A percentile compares a stretch with the other conserved stretches of the same genome.
Conservation (phyloP, 495 filamentous ascomycete species). For the Penicillium odoratum region DNA sequence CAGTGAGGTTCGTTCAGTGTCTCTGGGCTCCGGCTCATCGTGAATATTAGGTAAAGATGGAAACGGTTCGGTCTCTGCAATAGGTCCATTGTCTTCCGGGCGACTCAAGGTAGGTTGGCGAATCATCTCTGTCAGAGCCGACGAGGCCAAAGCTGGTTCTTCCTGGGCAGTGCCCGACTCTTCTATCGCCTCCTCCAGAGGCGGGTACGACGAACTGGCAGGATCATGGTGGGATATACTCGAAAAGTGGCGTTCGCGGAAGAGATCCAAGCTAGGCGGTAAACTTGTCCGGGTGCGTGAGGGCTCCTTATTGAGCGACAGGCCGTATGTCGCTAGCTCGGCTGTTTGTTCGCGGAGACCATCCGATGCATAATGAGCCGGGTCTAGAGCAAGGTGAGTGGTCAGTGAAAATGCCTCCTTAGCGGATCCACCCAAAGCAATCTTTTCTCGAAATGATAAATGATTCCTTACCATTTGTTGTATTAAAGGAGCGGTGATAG, state of each 20-base stretch:
- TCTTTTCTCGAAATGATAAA: neutral
- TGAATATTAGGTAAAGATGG: constrained; percentile 20
- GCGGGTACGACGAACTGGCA: constrained; percentile 13
- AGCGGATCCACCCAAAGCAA: neutral
- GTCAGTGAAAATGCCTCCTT: constrained; percentile 28
- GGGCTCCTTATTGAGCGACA: constrained; percentile 53
- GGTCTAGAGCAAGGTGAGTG: constrained; percentile 52
- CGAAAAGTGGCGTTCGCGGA: constrained; percentile 19
- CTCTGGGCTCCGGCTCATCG: constrained; percentile 22
- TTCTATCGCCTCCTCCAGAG: constrained; percentile 12
- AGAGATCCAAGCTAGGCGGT: constrained; percentile 40
- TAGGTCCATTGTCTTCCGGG: constrained; percentile 25
- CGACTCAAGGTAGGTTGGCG: constrained; percentile 49
- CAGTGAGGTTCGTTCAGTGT: constrained; percentile 46
- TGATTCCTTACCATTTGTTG: constrained; percentile 54
- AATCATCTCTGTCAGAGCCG: constrained; percentile 65
- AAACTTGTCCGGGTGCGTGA: constrained; percentile 35
- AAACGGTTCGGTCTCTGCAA: constrained; percentile 17
- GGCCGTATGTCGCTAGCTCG: constrained; percentile 82
- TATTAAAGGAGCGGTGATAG: constrained; percentile 71
- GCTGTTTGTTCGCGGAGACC: constrained; percentile 89
- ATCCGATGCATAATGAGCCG: constrained; percentile 66
- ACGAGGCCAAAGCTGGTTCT: constrained; percentile 31
- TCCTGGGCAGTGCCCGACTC: constrained; percentile 11
- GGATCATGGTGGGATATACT: constrained; percentile 19